These are phyloP conservation scores for Gossypium thurberi DNA, from an alignment of 345 rosid genomes.

Conservation along the genomic window DNA sequence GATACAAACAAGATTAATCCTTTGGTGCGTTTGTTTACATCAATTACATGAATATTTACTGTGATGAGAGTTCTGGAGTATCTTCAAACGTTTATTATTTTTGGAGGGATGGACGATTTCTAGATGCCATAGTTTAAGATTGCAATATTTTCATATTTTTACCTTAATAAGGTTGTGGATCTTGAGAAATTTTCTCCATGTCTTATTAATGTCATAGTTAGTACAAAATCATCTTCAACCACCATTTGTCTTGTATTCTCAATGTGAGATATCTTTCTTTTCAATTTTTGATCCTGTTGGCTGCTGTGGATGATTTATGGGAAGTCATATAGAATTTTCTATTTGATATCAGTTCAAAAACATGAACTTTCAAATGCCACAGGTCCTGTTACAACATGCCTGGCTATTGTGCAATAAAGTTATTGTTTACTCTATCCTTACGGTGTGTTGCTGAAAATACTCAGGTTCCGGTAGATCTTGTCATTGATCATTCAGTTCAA, in stretches of 20 bases:
- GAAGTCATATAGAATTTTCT: not conserved
- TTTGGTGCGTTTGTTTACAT: constrained; percentile 35
- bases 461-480: constrained; percentile 97
- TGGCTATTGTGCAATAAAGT: not conserved
- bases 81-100: not conserved
- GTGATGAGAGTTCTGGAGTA: not conserved
- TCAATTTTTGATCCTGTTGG: not conserved
- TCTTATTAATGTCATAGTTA: not conserved
- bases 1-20: constrained; percentile 92
- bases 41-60: not conserved
- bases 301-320: not conserved
- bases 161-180: not conserved
- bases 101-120: not conserved
- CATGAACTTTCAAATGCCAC: not conserved
- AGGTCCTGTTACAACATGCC: not conserved
- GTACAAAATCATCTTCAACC: not conserved
- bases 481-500: constrained; percentile 97
- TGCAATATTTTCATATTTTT: not conserved
- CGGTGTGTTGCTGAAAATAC: not conserved
- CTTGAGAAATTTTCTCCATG: not conserved
- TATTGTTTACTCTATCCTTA: not conserved
- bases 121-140: not conserved
- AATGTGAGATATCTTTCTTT: not conserved
- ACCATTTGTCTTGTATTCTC: not conserved
- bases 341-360: not conserved